Evolutionary conservation across 306 rosid genomes (phyloP).

Genomic region (Vigna radiata): DNA sequence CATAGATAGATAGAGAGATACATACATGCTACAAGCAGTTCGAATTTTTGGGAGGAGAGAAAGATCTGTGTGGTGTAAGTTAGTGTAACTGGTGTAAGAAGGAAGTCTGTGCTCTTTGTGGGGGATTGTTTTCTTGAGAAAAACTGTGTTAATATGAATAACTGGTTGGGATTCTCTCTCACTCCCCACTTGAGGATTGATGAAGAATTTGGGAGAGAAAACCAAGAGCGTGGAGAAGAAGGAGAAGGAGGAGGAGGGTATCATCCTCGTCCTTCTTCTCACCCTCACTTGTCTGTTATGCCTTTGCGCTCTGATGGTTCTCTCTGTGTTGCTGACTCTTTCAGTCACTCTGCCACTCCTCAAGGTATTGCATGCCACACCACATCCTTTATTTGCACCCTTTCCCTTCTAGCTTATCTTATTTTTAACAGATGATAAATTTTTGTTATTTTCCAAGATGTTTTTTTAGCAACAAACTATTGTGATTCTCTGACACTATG

Average conservation of each 20-base stretch:
- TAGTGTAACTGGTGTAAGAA: constrained; percentile 1
- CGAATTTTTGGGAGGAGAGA: constrained; percentile 43
- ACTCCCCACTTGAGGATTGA: constrained; percentile 91
- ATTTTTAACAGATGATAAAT: background rate
- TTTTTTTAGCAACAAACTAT: background rate
- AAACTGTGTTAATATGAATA: constrained; percentile 60
- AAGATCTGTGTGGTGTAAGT: constrained; percentile 36
- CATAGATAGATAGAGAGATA: constrained; percentile 48
- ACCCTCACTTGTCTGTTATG: constrained; percentile 68
- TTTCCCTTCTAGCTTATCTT: background rate
- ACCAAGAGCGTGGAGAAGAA: constrained; percentile 51
- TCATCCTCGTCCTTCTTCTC: constrained; percentile 23
- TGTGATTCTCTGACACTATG: background rate
- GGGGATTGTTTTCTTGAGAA: constrained; percentile 39
- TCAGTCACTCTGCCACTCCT: constrained; percentile 51
- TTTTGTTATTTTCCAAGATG: background rate
- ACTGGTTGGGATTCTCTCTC: constrained; percentile 95
- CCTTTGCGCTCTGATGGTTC: constrained; percentile 96
- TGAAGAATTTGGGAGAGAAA: constrained; percentile 67
- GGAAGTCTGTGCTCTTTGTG: constrained; percentile 35
- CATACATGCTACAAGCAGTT: constrained; percentile 9
- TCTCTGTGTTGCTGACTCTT: constrained; percentile 76
- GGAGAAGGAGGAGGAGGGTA: constrained; percentile 25
- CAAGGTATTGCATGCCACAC: constrained; percentile 67
- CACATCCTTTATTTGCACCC: background rate